Conservation (phyloP, 768 basidiomycete genomes). For the Agaricus blazei region DNA sequence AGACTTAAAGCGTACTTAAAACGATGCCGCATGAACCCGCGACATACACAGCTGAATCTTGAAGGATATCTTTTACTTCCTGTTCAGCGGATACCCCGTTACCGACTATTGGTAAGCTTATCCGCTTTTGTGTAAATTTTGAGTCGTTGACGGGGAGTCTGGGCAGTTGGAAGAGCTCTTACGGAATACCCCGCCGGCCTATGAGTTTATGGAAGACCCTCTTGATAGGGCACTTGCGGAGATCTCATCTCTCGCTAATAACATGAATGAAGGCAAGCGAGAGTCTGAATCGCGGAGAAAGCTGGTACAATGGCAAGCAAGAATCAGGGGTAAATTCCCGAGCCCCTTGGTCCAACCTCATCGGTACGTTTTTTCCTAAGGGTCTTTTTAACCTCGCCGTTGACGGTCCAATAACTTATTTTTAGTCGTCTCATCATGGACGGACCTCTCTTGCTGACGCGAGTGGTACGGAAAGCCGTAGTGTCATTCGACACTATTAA, state of each 20-base stretch:
- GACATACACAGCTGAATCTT: conserved; percentile 89
- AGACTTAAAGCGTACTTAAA: conserved; percentile 88
- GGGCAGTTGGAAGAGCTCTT: conserved; percentile 79
- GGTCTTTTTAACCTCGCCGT: background rate
- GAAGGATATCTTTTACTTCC: conserved; percentile 93
- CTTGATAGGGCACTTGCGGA: conserved; percentile 82
- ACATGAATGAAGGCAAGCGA: conserved; percentile 98
- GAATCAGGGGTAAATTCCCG: conserved; percentile 89
- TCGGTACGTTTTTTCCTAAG: conserved; percentile 44
- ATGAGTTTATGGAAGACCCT: conserved; percentile 74
- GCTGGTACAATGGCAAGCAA: conserved; percentile 85
- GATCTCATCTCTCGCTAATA: conserved; percentile 83
- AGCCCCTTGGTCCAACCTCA: conserved; percentile 99
- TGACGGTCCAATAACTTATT: background rate
- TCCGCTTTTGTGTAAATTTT: background rate
- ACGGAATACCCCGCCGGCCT: conserved; percentile 76
- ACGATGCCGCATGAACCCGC: conserved; percentile 82
- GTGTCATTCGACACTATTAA: conserved; percentile 79
- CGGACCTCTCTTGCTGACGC: conserved; percentile 75
- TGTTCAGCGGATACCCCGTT: conserved; percentile 96
- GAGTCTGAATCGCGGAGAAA: conserved; percentile 90
- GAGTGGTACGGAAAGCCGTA: conserved; percentile 85
- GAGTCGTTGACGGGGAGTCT: conserved; percentile 11
- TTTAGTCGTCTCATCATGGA: conserved; percentile 88
- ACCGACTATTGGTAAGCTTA: conserved; percentile 75